Percentiles rank a stretch among this genome's conserved stretches.
phyloP scores from a whole-genome alignment of 371 early-diverging fungal species.

The Rhizomucor pusillus region DNA sequence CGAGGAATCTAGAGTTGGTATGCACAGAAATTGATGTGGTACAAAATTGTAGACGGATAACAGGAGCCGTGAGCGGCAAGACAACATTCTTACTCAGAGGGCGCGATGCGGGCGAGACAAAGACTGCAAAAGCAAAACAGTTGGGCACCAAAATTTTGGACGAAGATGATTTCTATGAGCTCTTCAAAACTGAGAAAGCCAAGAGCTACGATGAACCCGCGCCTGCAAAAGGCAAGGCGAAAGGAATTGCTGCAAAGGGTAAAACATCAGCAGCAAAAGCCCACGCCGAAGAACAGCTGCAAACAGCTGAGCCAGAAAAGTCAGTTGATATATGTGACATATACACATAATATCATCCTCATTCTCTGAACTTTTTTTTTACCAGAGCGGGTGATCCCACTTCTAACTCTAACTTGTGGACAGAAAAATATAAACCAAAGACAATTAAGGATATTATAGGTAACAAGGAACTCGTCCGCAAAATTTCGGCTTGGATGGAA shows the following conservation, averaged over 20 bases:
- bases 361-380: neutral
- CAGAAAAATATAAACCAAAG: slow-evolving; percentile 95
- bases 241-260: slow-evolving; percentile 10
- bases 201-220: slow-evolving; percentile 23
- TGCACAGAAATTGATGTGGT: neutral
- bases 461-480: slow-evolving; percentile 75
- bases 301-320: neutral
- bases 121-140: slow-evolving; percentile 83
- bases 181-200: slow-evolving; percentile 63
- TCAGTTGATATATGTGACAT: no score
- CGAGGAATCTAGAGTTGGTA: neutral
- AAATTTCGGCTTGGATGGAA: slow-evolving; percentile 75
- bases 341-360: neutral
- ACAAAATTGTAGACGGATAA: slow-evolving; percentile 67
- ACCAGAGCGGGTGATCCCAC: neutral
- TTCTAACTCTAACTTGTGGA: slow-evolving; percentile 76
- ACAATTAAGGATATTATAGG: slow-evolving; percentile 87
- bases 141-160: slow-evolving; percentile 73
- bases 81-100: slow-evolving; percentile 93
- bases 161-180: slow-evolving; percentile 87
- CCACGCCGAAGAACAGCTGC: neutral
- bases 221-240: slow-evolving; percentile 3
- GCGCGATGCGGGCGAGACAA: slow-evolving; percentile 92
- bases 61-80: slow-evolving; percentile 80
- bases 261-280: slow-evolving; percentile 5